phyloP scores from a whole-genome alignment of 257 asterid genomes.

The Petunia secreta region DNA sequence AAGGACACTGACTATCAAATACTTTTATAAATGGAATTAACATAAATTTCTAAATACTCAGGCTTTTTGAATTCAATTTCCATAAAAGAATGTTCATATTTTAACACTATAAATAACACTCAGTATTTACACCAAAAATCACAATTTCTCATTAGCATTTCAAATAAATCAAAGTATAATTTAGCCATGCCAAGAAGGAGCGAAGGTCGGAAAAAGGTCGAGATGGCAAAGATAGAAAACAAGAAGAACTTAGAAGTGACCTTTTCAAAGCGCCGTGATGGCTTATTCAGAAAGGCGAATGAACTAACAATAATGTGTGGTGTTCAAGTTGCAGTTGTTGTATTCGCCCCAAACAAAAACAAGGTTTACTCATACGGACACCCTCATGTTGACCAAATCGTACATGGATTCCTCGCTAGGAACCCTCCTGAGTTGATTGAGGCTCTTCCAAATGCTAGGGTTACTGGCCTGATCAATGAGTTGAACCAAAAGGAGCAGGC shows the following conservation, averaged over 20 bases:
- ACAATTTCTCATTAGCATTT: not conserved
- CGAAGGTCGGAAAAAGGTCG: conserved; percentile 54
- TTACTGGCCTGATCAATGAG: conserved; percentile 43
- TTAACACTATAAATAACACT: not conserved
- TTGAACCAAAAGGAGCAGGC: conserved; percentile 35
- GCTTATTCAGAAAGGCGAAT: conserved; percentile 70
- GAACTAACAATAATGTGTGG: conserved; percentile 65
- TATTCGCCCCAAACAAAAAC: conserved; percentile 47
- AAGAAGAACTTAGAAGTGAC: conserved; percentile 58
- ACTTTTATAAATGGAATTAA: not conserved
- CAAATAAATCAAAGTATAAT: not conserved
- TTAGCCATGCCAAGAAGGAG: conserved; percentile 27
- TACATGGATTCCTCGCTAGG: conserved; percentile 27
- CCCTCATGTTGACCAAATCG: conserved; percentile 43
- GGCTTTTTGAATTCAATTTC: too few species aligned
- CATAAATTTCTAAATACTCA: not conserved
- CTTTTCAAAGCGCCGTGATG: conserved; percentile 60
- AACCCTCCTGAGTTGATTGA: conserved; percentile 34
- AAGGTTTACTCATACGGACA: conserved; percentile 58
- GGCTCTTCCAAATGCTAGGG: conserved; percentile 45
- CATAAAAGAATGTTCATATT: not conserved
- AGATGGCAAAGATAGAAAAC: conserved; percentile 59
- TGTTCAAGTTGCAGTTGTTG: conserved; percentile 48
- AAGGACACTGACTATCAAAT: not conserved
- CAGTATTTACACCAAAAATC: not conserved